Evolutionary conservation across 2,329 filamentous ascomycete species (phyloP), one percentile per base, ranked within the genome.

Genomic region (Reticulascus tulasneorum): DNA sequence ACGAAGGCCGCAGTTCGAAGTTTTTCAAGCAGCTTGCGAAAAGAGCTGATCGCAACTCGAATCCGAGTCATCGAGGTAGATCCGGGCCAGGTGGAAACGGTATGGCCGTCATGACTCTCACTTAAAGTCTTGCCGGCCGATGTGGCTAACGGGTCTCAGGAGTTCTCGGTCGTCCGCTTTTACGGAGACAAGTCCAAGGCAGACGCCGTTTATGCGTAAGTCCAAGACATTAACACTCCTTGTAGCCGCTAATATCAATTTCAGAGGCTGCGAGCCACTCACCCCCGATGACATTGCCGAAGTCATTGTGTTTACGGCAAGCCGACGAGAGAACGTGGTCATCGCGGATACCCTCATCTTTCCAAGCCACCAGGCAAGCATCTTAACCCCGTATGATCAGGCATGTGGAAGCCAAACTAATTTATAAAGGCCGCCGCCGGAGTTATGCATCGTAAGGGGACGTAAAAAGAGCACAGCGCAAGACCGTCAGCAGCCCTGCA

Each of bases 251-350:
- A 17, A 46, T 19, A 22, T 16, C 12, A n/a, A 11, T 5, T 45
- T 44, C 45, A 85, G 82, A 39, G 84, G 82, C 33, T 82, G 77
- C 48, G 85, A 94, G 48, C 89, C 90, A 25, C 69, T 96, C 49
- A 94, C 88, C 1, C 85, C 86, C 0, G 86, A 93, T 32, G 90
- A 96, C 54, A 89, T 96, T 54, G 90, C 90, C 10, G 90, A 96
- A 65, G 74, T 94, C 20, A 73, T 95, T 22, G 89, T 96, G 7
- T 96, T 95, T 56, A 74, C 84, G 3, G 88, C 85, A 5, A 84
- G 84, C 4, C 77, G 90, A 52, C 78, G 84, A 49, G 87, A 95
- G 66, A 96, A 96, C 57, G 87, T 95, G 6, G 87, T 95, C 15
- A 63, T 96, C 48, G 90, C 90, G 15, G 90, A 96, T 63, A 84